Evolutionary conservation across 225 moss, liverwort and hornwort genomes (phyloP), one percentile per base, ranked within the genome.

Genomic region (Bryoerythrophyllum caledonicum): DNA sequence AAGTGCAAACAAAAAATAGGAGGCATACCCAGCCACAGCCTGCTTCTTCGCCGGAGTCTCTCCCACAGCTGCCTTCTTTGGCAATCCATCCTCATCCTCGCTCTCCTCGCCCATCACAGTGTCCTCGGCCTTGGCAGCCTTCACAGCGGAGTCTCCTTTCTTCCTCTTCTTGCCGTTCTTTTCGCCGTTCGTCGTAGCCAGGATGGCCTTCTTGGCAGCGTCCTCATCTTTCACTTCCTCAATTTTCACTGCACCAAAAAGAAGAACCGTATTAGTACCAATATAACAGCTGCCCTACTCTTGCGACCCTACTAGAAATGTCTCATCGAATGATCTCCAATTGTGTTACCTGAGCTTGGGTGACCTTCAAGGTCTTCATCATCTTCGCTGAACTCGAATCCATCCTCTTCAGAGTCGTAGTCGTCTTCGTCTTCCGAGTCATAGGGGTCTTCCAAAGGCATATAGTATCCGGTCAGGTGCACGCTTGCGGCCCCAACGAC

Each of bases 401-500:
- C 88, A 10, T 86, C 81, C 30, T 78, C 87, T 28, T 90, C 90
- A 20, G 88, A 89, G 28, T 86, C 89, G 38, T 77, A 86, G 3
- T 91, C 90, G 11, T 83, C 84, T 4, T 84, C 82, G 60, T 71
- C 86, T 5, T 88, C 86, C 5, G 85, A 86, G 34, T 83, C 84
- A 37, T 87, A 86, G 8, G 78, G 74, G 17, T 85, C 88, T 27
- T 93, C 90, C 26, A 88, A 62, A 4, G 95, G 95, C 88, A 95
- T 90, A 74, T 87, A 91, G 49, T 99, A 99, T 6, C 95, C 99
- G 2, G 93, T 92, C 26, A 99, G 93, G 72, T 99, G 99, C 37
- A 99, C 95, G 78, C 91, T 90, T 0, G 91, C 76, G 20, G 90
- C 80, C 15, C 99, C 99, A 3, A 90, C 69, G 2, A 93, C 95